Evolutionary conservation across 306 rosid genomes (phyloP).

Genomic region (Prunus dulcis): DNA sequence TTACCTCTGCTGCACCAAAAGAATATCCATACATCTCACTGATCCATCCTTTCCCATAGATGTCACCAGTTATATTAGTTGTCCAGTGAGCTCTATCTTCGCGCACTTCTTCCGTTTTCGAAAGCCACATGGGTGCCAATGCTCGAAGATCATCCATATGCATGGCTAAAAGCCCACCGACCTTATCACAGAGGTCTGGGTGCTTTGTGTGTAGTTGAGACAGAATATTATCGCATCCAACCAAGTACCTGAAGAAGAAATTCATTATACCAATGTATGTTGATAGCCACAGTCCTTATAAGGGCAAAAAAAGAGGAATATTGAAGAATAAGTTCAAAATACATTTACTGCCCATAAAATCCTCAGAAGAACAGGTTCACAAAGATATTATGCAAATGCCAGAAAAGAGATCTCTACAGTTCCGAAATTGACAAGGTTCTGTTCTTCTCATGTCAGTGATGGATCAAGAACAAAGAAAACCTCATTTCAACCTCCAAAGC

Average conservation of each 20-base stretch:
- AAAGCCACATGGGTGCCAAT: conserved; percentile 99
- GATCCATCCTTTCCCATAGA: conserved; percentile 91
- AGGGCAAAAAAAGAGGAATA: conserved; percentile 1
- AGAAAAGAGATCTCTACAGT: neutral
- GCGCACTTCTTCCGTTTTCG: conserved; percentile 94
- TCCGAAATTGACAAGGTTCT: neutral
- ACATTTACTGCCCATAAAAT: conserved; percentile 9
- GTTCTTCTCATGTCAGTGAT: neutral
- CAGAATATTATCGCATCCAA: conserved; percentile 85
- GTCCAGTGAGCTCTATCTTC: conserved; percentile 92
- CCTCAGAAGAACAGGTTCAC: conserved; percentile 22
- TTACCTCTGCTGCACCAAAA: conserved; percentile 96
- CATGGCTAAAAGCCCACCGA: conserved; percentile 92
- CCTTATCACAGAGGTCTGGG: conserved; percentile 94
- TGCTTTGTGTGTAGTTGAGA: conserved; percentile 85
- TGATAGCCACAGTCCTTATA: conserved; percentile 25
- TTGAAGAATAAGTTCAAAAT: neutral
- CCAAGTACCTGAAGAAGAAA: conserved; percentile 64
- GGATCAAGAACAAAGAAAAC: neutral
- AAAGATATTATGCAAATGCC: conserved; percentile 8
- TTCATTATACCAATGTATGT: conserved; percentile 4
- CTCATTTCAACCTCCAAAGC: neutral
- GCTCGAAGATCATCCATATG: conserved; percentile 87
- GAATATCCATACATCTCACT: conserved; percentile 99
- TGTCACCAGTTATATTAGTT: conserved; percentile 91